These are phyloP conservation scores for Boletus hoseneyae DNA, from an alignment of 1,284 basidiomycete genomes.

Conservation along the genomic window DNA sequence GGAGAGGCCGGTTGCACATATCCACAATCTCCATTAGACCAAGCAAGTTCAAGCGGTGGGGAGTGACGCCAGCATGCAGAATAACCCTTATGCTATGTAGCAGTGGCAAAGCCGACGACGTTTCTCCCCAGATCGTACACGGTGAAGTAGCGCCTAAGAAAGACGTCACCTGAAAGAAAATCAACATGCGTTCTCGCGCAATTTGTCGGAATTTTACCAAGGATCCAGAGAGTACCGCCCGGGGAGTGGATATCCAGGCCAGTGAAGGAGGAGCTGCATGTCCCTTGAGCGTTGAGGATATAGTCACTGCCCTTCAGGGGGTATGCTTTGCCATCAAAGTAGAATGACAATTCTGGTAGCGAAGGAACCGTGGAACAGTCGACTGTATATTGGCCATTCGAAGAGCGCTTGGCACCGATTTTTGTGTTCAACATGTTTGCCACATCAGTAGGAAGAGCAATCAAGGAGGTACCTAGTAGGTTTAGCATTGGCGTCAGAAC, in stretches of 20 bases:
- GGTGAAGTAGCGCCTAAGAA: slow-evolving; percentile 89
- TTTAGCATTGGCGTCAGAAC: slow-evolving; percentile 4
- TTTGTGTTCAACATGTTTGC: slow-evolving; percentile 98
- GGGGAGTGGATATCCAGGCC: slow-evolving; percentile 91
- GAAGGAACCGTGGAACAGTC: slow-evolving; percentile 83
- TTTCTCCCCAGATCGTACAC: slow-evolving; percentile 87
- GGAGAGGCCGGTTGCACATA: no score
- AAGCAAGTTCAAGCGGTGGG: no score
- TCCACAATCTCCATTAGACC: no score
- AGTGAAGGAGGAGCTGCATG: slow-evolving; percentile 93
- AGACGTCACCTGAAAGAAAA: slow-evolving; percentile 63
- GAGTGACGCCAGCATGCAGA: background rate
- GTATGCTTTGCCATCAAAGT: slow-evolving; percentile 80
- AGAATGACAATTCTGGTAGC: slow-evolving; percentile 85
- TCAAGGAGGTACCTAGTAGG: slow-evolving; percentile 75
- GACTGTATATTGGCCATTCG: slow-evolving; percentile 93
- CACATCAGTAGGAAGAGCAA: slow-evolving; percentile 89
- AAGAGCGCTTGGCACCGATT: slow-evolving; percentile 88
- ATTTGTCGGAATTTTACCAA: slow-evolving; percentile 58
- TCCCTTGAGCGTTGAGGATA: slow-evolving; percentile 83
- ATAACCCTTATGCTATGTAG: slow-evolving; percentile 20
- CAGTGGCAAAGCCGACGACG: slow-evolving; percentile 82
- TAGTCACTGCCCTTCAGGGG: slow-evolving; percentile 85
- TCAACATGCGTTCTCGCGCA: slow-evolving; percentile 8
- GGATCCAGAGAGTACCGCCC: slow-evolving; percentile 87